A percentile compares a stretch with the other conserved stretches of the same genome.
These are phyloP conservation scores for Prillingera fragicola DNA, from an alignment of 1,284 basidiomycete species.

Conservation along the genomic window DNA sequence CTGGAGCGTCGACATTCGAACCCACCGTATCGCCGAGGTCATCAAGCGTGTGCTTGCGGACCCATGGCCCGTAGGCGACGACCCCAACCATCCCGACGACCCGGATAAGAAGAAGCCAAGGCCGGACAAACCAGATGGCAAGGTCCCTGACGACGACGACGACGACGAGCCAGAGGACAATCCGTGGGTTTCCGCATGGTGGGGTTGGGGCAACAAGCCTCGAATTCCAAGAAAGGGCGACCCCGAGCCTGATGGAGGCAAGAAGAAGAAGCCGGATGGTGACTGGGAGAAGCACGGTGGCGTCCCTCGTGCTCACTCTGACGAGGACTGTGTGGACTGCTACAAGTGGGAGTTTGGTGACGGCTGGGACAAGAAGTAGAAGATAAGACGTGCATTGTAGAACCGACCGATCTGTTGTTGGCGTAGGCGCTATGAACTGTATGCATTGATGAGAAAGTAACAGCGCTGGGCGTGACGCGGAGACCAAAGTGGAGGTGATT, in stretches of 20 bases:
- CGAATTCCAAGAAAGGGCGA: slow-evolving; percentile 6
- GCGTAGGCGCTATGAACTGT: not conserved
- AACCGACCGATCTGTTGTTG: too few relatives aligned
- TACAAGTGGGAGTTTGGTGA: slow-evolving; percentile 48
- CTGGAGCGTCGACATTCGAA: slow-evolving; percentile 74
- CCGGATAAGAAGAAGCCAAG: slow-evolving; percentile 1
- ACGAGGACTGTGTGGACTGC: slow-evolving; percentile 47
- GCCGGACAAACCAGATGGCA: not conserved
- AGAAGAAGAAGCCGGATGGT: slow-evolving; percentile 47
- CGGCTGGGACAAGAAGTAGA: slow-evolving; percentile 23
- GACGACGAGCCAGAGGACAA: not conserved
- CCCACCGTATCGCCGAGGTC: slow-evolving; percentile 69
- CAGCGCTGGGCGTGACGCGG: not conserved
- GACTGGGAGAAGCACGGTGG: slow-evolving; percentile 46
- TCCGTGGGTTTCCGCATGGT: not conserved
- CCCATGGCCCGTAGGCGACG: slow-evolving; percentile 58
- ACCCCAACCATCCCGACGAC: slow-evolving; percentile 48
- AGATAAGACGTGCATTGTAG: too few relatives aligned
- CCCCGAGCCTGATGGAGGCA: slow-evolving; percentile 47
- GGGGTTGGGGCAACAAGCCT: slow-evolving; percentile 14
- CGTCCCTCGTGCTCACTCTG: slow-evolving; percentile 41
- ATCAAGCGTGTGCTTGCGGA: slow-evolving; percentile 66
- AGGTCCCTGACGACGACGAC: not conserved
- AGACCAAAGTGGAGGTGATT: not conserved
- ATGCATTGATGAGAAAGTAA: slow-evolving; percentile 2